phyloP scores from a whole-genome alignment of 305 asterid genomes.

The Fraxinus sp. region DNA sequence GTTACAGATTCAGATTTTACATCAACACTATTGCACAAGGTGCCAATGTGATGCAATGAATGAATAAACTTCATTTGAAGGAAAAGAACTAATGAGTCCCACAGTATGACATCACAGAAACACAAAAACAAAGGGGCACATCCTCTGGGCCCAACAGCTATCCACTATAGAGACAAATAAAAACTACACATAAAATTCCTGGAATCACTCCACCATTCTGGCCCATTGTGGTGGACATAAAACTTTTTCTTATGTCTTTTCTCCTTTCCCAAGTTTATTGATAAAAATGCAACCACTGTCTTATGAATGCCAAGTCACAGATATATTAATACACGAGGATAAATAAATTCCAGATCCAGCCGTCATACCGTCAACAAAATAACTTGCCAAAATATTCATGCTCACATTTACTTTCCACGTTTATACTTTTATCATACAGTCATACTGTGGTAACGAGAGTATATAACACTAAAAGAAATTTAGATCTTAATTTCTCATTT shows the following conservation, averaged over 20 bases:
- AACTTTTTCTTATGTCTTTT: conserved; percentile 10
- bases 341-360: conserved; percentile 17
- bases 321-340: background rate
- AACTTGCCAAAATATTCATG: background rate
- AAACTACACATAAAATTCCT: conserved; percentile 19
- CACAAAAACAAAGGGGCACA: conserved; percentile 12
- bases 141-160: conserved; percentile 25
- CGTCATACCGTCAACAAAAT: background rate
- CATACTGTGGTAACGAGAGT: background rate
- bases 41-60: background rate
- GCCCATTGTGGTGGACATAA: conserved; percentile 15
- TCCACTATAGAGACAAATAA: conserved; percentile 35
- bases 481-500: conserved; percentile 8
- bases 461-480: background rate
- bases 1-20: background rate
- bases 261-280: conserved; percentile 6
- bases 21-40: background rate
- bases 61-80: background rate
- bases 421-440: background rate
- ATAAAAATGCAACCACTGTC: background rate
- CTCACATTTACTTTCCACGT: background rate
- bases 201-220: conserved; percentile 17
- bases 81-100: background rate
- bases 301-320: background rate
- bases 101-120: background rate